Percentiles rank a stretch among this genome's conserved stretches.
Conservation (phyloP, 2,329 filamentous ascomycete genomes). For the Phaeosphaeria sp. region DNA sequence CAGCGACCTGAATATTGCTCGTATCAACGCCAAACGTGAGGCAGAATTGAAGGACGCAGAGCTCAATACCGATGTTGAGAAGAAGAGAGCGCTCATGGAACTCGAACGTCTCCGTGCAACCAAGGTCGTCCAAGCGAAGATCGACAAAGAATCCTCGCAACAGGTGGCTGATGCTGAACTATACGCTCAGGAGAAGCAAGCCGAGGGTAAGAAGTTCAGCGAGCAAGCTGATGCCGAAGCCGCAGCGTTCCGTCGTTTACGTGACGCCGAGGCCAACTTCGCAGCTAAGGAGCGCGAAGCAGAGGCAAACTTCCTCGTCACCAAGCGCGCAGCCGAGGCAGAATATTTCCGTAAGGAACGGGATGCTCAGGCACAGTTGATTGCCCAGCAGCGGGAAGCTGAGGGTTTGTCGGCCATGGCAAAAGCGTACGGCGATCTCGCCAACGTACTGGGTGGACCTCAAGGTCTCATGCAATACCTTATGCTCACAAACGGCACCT, state of each 20-base stretch:
- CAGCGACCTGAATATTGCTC: constrained; percentile 76
- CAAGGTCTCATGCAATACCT: constrained; percentile 74
- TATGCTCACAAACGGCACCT: constrained; percentile 85
- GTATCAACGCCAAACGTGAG: constrained; percentile 74
- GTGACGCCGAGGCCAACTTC: constrained; percentile 54
- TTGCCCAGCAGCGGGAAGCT: constrained; percentile 73
- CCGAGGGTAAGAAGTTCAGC: constrained; percentile 63
- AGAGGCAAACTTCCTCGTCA: constrained; percentile 57
- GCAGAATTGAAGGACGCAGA: constrained; percentile 81
- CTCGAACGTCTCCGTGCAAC: constrained; percentile 78
- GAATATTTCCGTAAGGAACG: constrained; percentile 53
- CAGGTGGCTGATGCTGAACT: constrained; percentile 67
- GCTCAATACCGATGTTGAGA: constrained; percentile 77
- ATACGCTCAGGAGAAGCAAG: constrained; percentile 58
- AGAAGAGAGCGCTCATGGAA: constrained; percentile 79
- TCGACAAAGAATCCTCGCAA: constrained; percentile 70
- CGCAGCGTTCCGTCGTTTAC: constrained; percentile 49
- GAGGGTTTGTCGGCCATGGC: constrained; percentile 80
- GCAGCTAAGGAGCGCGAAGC: constrained; percentile 51
- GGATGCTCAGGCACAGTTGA: constrained; percentile 65
- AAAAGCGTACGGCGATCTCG: constrained; percentile 76
- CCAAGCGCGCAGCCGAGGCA: constrained; percentile 51
- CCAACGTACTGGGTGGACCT: constrained; percentile 77
- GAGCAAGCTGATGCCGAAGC: constrained; percentile 67
- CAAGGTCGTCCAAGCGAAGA: constrained; percentile 79